Evolutionary conservation across 352 stramenopile genomes (phyloP).

Genomic region (Globisporangium iwayamae): DNA sequence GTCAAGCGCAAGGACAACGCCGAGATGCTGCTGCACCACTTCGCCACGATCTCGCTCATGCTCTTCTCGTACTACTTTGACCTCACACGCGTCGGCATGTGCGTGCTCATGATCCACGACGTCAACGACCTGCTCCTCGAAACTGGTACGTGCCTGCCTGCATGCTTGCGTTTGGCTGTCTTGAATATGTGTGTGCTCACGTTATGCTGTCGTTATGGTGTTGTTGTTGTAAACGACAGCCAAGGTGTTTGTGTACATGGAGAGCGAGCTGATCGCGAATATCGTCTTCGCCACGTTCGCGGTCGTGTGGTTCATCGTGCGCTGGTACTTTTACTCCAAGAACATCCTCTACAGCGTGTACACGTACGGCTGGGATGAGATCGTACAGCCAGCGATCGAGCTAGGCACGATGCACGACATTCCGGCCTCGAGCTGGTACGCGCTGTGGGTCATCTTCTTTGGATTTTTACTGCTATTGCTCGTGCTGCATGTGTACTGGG

Average conservation of each 20-base stretch:
- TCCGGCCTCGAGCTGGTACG: constrained; percentile 48
- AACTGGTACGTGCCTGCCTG: constrained; percentile 28
- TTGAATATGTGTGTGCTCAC: constrained; percentile 6
- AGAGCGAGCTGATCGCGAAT: constrained; percentile 65
- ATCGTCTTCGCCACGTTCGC: constrained; percentile 68
- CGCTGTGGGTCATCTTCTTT: constrained; percentile 49
- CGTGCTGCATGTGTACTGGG: constrained; percentile 76
- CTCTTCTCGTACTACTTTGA: constrained; percentile 72
- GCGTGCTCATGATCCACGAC: constrained; percentile 83
- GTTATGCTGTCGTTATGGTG: background rate
- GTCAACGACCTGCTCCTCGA: constrained; percentile 76
- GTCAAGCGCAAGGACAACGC: constrained; percentile 83
- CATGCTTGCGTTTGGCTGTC: background rate
- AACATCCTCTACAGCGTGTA: constrained; percentile 73
- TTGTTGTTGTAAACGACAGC: constrained; percentile 21
- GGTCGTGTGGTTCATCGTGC: constrained; percentile 68
- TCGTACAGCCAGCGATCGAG: constrained; percentile 46
- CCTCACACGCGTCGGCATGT: constrained; percentile 65
- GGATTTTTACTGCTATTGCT: constrained; percentile 57
- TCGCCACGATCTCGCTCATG: constrained; percentile 76
- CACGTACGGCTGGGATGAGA: constrained; percentile 40
- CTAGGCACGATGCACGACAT: constrained; percentile 37
- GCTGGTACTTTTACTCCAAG: constrained; percentile 67
- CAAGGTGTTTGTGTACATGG: constrained; percentile 78
- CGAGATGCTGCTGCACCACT: constrained; percentile 81